Conservation (phyloP, 495 filamentous ascomycete species). For the Daldinia bambusicola region DNA sequence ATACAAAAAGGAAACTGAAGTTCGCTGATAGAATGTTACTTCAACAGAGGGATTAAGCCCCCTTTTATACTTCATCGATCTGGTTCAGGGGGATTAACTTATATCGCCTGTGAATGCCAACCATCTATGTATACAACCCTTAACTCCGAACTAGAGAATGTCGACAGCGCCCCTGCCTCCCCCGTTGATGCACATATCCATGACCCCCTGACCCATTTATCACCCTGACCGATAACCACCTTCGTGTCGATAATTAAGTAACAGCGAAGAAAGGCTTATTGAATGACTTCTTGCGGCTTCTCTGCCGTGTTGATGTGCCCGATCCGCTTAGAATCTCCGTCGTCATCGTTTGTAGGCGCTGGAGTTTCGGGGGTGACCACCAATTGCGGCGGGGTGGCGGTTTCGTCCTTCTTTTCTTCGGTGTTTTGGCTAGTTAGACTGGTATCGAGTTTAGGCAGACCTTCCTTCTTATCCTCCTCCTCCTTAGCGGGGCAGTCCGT, state of each 20-base stretch:
- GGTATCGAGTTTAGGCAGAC: conserved; percentile 20
- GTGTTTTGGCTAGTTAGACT: conserved; percentile 15
- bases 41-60: neutral
- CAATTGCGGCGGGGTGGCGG: conserved; percentile 47
- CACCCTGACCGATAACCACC: conserved; percentile 9
- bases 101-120: conserved; percentile 36
- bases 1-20: conserved; percentile 18
- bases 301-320: conserved; percentile 48
- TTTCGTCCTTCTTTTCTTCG: conserved; percentile 12
- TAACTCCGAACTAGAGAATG: conserved; percentile 41
- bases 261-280: conserved; percentile 39
- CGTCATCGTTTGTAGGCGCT: conserved; percentile 32
- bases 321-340: conserved; percentile 53
- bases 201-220: conserved; percentile 32
- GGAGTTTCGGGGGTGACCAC: conserved; percentile 57
- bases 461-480: conserved; percentile 15
- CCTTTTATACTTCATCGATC: conserved; percentile 11
- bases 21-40: conserved; percentile 18
- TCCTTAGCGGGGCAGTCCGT: neutral
- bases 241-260: conserved; percentile 4
- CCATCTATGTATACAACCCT: conserved; percentile 47
- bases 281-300: conserved; percentile 47
- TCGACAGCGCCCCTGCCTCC: conserved; percentile 31
- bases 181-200: conserved; percentile 37
- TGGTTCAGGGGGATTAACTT: conserved; percentile 30